Conservation (phyloP, 2,329 filamentous ascomycete species). For the Colletotrichum tanaceti region DNA sequence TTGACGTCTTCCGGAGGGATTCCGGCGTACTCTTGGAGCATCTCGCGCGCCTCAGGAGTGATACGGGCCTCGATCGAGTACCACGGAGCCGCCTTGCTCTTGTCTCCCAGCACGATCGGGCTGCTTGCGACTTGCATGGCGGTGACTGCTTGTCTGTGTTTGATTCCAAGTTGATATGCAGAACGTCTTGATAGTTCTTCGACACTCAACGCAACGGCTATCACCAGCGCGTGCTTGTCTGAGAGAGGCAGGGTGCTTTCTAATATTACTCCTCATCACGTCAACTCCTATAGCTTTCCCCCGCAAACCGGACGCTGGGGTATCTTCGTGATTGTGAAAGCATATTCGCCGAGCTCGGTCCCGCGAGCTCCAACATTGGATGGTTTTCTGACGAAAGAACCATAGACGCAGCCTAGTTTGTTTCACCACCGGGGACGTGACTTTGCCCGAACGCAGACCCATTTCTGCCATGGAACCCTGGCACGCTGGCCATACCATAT, state of each 20-base stretch:
- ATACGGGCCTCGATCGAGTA: slow-evolving; percentile 26
- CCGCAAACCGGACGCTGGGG: neutral
- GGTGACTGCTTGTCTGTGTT: neutral
- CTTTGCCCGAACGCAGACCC: neutral
- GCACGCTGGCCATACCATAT: slow-evolving; percentile 19
- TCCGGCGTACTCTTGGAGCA: slow-evolving; percentile 36
- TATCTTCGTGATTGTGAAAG: neutral
- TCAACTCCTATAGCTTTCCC: neutral
- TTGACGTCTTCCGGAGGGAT: slow-evolving; percentile 27
- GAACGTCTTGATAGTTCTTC: neutral
- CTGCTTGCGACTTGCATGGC: slow-evolving; percentile 29
- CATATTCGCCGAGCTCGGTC: slow-evolving; percentile 14
- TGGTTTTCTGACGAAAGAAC: neutral
- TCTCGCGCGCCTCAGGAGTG: slow-evolving; percentile 22
- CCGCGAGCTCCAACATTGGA: slow-evolving; percentile 8
- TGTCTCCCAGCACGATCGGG: slow-evolving; percentile 21
- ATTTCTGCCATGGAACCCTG: too few relatives aligned
- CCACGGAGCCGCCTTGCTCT: slow-evolving; percentile 36
- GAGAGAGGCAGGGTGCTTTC: neutral
- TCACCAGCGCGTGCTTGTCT: neutral
- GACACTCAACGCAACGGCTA: neutral
- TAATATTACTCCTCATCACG: neutral
- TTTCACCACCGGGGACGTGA: neutral
- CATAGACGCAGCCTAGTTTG: neutral
- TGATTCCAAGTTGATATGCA: too few relatives aligned